Conservation (phyloP, 129 eudicot genomes). For the Smallanthus sonchifolius region DNA sequence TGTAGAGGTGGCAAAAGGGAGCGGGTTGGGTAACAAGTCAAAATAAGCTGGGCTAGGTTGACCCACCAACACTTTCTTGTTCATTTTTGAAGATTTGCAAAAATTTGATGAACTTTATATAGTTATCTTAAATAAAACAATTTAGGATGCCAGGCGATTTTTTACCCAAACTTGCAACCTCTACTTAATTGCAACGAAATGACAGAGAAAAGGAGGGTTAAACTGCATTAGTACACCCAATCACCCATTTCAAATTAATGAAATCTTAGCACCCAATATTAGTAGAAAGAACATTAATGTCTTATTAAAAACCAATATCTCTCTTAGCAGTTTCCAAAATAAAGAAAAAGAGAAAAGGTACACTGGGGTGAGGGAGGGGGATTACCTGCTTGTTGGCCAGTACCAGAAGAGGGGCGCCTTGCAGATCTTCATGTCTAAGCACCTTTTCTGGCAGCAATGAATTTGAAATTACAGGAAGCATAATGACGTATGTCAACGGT, state of each 20-base stretch:
- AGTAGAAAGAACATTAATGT: not conserved
- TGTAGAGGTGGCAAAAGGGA: not conserved
- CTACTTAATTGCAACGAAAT: slow-evolving; percentile 14
- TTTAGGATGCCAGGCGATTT: not conserved
- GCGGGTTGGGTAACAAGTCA: not conserved
- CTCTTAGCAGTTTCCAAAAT: not conserved
- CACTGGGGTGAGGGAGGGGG: not conserved
- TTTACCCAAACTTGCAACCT: not conserved
- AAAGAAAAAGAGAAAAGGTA: not conserved
- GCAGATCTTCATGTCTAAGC: slow-evolving; percentile 94
- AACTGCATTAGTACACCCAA: slow-evolving; percentile 7
- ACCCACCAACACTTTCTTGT: not conserved
- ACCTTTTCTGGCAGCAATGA: slow-evolving; percentile 63
- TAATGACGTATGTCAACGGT: too few relatives aligned
- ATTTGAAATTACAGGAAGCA: slow-evolving; percentile 1
- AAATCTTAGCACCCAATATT: not conserved
- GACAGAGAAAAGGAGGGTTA: slow-evolving; percentile 5
- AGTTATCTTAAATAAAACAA: not conserved
- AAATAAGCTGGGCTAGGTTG: not conserved
- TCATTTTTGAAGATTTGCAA: not conserved
- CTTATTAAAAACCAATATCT: not conserved
- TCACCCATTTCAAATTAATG: not conserved
- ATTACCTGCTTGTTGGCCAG: slow-evolving; percentile 94
- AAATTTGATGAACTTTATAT: not conserved
- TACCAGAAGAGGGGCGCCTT: slow-evolving; percentile 90